Evolutionary conservation across 2,329 filamentous ascomycete species (phyloP).

Genomic region (Mycosphaerelloides madeirae): DNA sequence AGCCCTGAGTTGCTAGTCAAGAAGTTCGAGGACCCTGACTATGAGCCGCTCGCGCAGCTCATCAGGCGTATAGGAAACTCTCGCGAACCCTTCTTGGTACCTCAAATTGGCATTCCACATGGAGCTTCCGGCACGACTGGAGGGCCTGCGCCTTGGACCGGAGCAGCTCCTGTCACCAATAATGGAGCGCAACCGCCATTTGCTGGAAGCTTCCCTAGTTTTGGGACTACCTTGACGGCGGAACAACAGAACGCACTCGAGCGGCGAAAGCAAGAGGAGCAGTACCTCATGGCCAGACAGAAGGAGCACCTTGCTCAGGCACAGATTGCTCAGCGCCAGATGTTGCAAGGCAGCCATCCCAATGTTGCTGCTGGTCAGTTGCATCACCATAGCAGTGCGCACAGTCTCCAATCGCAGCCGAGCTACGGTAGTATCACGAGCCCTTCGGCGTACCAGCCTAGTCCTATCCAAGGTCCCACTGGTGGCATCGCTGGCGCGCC

Average conservation of each 20-base stretch:
- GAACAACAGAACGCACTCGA: constrained; percentile 98
- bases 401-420: constrained; percentile 93
- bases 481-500: constrained; percentile 8
- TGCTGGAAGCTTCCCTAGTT: constrained; percentile 89
- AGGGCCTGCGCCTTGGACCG: constrained; percentile 41
- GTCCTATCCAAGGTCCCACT: constrained; percentile 48
- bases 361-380: constrained; percentile 52
- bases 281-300: constrained; percentile 93
- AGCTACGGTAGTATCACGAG: constrained; percentile 93
- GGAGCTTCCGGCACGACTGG: constrained; percentile 60
- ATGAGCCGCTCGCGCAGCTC: constrained; percentile 89
- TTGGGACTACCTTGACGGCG: constrained; percentile 90
- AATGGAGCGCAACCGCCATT: constrained; percentile 67
- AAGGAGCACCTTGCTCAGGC: constrained; percentile 88
- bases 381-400: constrained; percentile 90
- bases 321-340: constrained; percentile 69
- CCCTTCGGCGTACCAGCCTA: constrained; percentile 60
- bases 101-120: constrained; percentile 92
- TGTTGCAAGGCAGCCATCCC: constrained; percentile 51
- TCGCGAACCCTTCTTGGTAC: constrained; percentile 92
- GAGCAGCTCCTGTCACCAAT: constrained; percentile 15
- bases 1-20: constrained; percentile 90
- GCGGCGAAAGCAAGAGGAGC: constrained; percentile 94
- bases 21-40: constrained; percentile 88
- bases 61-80: constrained; percentile 96